Conservation (phyloP, 768 basidiomycete genomes). For the Clitopilus hobsonii region DNA sequence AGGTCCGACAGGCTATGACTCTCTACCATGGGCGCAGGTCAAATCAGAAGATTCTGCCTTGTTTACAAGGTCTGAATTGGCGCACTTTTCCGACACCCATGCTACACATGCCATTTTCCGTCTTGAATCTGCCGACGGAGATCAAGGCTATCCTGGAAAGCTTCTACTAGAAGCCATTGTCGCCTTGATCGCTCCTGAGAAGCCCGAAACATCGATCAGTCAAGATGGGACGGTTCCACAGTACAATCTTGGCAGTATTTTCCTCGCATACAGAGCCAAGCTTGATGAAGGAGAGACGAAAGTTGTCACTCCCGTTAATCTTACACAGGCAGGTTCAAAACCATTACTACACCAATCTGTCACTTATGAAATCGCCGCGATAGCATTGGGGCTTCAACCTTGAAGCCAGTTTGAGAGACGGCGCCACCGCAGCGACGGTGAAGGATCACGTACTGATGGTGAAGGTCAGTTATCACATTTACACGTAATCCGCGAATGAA, state of each 20-base stretch:
- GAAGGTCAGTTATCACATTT: slow-evolving; percentile 21
- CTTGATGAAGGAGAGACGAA: slow-evolving; percentile 41
- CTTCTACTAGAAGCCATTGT: slow-evolving; percentile 56
- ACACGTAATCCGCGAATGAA: not conserved
- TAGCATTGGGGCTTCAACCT: slow-evolving; percentile 86
- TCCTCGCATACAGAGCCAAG: slow-evolving; percentile 67
- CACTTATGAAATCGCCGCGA: not conserved
- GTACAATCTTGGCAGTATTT: slow-evolving; percentile 57
- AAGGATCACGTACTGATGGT: slow-evolving; percentile 43
- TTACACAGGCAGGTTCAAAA: slow-evolving; percentile 55
- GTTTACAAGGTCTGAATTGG: slow-evolving; percentile 52
- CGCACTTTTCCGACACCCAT: slow-evolving; percentile 29
- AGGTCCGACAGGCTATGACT: slow-evolving; percentile 63
- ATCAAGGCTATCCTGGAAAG: slow-evolving; percentile 68
- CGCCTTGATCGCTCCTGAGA: slow-evolving; percentile 36
- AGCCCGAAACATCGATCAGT: slow-evolving; percentile 19
- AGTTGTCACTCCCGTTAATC: slow-evolving; percentile 65
- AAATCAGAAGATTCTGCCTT: slow-evolving; percentile 36
- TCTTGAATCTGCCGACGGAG: slow-evolving; percentile 55
- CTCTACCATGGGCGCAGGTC: slow-evolving; percentile 46
- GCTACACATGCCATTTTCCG: slow-evolving; percentile 48
- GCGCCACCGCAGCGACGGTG: slow-evolving; percentile 35
- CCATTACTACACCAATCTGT: not conserved
- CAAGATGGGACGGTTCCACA: slow-evolving; percentile 24
- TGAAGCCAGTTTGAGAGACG: slow-evolving; percentile 55